These are phyloP conservation scores for Moesziomyces sp. DNA, from an alignment of 1,284 basidiomycete species.

Conservation along the genomic window DNA sequence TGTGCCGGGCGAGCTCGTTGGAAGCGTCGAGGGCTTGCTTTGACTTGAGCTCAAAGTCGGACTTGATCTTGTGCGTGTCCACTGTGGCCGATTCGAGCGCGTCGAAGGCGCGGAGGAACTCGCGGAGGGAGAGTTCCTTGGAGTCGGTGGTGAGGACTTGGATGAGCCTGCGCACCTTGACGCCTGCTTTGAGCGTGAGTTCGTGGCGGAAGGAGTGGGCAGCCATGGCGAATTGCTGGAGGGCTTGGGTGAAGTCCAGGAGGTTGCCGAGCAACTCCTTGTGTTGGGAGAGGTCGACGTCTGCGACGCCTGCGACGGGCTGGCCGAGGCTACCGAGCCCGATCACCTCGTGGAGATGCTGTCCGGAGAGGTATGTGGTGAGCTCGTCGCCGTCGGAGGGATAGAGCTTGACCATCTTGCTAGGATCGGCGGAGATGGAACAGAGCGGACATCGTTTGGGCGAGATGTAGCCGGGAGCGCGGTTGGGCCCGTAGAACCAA, in stretches of 20 bases:
- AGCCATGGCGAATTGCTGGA: slow-evolving; percentile 39
- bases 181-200: slow-evolving; percentile 16
- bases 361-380: slow-evolving; percentile 27
- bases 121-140: too few relatives aligned
- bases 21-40: too few relatives aligned
- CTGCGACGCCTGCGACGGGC: background rate
- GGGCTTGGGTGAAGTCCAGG: slow-evolving; percentile 29
- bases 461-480: background rate
- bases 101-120: background rate
- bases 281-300: background rate
- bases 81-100: background rate
- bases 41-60: too few relatives aligned
- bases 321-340: background rate
- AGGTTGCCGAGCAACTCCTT: slow-evolving; percentile 31
- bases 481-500: slow-evolving; percentile 34
- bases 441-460: slow-evolving; percentile 39
- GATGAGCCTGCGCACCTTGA: slow-evolving; percentile 25
- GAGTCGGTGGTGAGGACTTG: slow-evolving; percentile 14
- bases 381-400: slow-evolving; percentile 45
- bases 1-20: too few relatives aligned
- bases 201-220: slow-evolving; percentile 12
- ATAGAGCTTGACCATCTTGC: slow-evolving; percentile 17
- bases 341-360: slow-evolving; percentile 5
- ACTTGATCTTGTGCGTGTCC: too few relatives aligned
- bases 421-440: slow-evolving; percentile 4